Base-by-base conservation (phyloP, 768 basidiomycete species). In the Boletus insuetus region DNA sequence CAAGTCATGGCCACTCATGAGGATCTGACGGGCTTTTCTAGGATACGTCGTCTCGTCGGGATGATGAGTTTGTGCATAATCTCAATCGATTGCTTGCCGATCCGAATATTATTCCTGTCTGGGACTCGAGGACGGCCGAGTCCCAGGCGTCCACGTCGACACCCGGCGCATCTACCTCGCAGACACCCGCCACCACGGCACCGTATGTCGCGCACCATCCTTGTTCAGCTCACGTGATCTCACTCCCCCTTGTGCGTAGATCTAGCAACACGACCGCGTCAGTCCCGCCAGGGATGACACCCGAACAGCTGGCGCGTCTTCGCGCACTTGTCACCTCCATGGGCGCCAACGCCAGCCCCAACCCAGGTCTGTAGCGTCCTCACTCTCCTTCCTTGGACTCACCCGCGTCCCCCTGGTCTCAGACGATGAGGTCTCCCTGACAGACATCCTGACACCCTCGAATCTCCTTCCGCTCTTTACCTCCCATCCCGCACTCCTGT, bases 401-500 rank as follows among this genome's bases (percentile, higher is more conserved):
- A 53, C 34, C 24, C 29, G 50, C 61, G 20, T 50, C 40, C 37
- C 37, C 49, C 61, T 9, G 19, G 3, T 26, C 10, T 17, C 40
- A 68, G 68, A 64, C 6, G 68, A 69, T 42, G 86, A 93, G 53
- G 51, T 88, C 54, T 79, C 89, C 50, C 76, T 94, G 56, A 78
- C 82, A 40, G 86, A 95, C 71, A 79, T 94, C 63, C 77, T 93
- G 57, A 86, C 91, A 35, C 82, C 88, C 7, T 72, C 84, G 42
- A 86, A 87, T 70, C 76, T 95, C 51, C 73, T 78, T 13, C 85
- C 89, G 8, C 75, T 97, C 10, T 88, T 95, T 69, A 71, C 75
- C 9, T 77, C 78, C 34, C 84, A 87, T 64, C 90, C 90, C 0
- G 80, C 82, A 43, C 77, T 95, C 40, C 77, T 90, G 47, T 72